Evolutionary conservation across 176 grass and related monocot genomes (phyloP), one percentile per base, ranked within the genome.

Genomic region (Carex scoparia): DNA sequence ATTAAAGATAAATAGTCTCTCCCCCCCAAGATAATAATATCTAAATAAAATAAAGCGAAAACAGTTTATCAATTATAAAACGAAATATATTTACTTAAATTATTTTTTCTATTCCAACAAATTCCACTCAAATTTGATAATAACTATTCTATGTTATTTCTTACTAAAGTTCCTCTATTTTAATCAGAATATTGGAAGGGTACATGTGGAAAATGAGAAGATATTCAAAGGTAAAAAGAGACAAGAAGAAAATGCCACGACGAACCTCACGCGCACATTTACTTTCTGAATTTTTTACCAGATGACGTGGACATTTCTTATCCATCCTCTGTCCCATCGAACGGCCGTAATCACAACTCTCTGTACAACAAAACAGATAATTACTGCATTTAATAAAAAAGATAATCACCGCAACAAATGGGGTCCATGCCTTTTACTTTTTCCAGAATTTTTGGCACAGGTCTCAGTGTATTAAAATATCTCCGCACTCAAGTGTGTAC

Each of bases 231-330:
- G 19, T 15, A 46, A 79, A 46, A 46, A 42, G 10, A 46, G 60
- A 65, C 61, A 83, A 83, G 46, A 65, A 65, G 61, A 83, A 83
- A 83, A 83, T 49, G 61, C 61, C 80, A 83, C 30, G 46, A 51
- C 54, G 10, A 66, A 83, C 27, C 42, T 54, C 80, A 63, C 80
- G 58, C 79, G 58, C 4, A n/a, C 14, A 23, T 46, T 48, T 49
- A 68, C n/a, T 86, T 78, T 0, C 37, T 23, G 12, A 55, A 8
- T 55, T 76, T 60, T 76, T 76, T 76, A 76, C 48, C 46, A 55
- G 48, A 86, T 46, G 86, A 83, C 79, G 61, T 87, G 40, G 86
- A 87, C 86, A 11, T 31, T 49, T 42, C 56, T 19, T 54, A 55
- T 64, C 42, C 38, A 14, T 62, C 4, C 49, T 62, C 3, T 23